phyloP scores from a whole-genome alignment of 2,329 filamentous ascomycete species.

The Akanthomyces muscarius region DNA sequence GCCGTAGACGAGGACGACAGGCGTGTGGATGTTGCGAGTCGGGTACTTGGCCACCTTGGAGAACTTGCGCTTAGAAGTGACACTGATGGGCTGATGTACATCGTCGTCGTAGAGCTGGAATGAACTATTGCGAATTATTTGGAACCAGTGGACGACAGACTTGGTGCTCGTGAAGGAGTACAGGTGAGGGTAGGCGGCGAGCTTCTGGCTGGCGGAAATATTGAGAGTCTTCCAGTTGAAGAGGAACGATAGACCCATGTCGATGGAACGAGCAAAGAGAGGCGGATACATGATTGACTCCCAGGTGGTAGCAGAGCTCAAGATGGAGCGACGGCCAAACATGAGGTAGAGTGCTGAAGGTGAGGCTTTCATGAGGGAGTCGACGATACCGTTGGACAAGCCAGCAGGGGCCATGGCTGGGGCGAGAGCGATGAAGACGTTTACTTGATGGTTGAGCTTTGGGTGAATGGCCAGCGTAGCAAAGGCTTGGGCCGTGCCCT shows the following conservation, averaged over 20 bases:
- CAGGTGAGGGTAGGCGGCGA: slow-evolving; percentile 91
- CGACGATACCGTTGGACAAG: slow-evolving; percentile 82
- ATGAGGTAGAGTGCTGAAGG: slow-evolving; percentile 88
- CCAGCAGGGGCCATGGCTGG: slow-evolving; percentile 96
- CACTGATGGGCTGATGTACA: slow-evolving; percentile 69
- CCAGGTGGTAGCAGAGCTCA: slow-evolving; percentile 95
- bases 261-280: slow-evolving; percentile 84
- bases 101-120: slow-evolving; percentile 99
- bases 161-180: slow-evolving; percentile 98
- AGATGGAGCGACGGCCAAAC: slow-evolving; percentile 85
- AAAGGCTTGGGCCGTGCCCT: slow-evolving; percentile 95
- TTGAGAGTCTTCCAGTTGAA: slow-evolving; percentile 88
- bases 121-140: slow-evolving; percentile 92
- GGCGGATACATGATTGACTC: slow-evolving; percentile 92
- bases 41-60: slow-evolving; percentile 97
- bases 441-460: slow-evolving; percentile 83
- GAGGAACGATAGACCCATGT: slow-evolving; percentile 73
- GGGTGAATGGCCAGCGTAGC: slow-evolving; percentile 90
- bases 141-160: slow-evolving; percentile 97
- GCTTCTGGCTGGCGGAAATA: slow-evolving; percentile 81
- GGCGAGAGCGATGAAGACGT: slow-evolving; percentile 92
- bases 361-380: slow-evolving; percentile 88
- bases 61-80: slow-evolving; percentile 72
- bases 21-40: slow-evolving; percentile 94
- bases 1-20: slow-evolving; percentile 88